Evolutionary conservation across 1,284 basidiomycete species (phyloP), one percentile per base, ranked within the genome.

Genomic region (Marasmius tenuissimus): DNA sequence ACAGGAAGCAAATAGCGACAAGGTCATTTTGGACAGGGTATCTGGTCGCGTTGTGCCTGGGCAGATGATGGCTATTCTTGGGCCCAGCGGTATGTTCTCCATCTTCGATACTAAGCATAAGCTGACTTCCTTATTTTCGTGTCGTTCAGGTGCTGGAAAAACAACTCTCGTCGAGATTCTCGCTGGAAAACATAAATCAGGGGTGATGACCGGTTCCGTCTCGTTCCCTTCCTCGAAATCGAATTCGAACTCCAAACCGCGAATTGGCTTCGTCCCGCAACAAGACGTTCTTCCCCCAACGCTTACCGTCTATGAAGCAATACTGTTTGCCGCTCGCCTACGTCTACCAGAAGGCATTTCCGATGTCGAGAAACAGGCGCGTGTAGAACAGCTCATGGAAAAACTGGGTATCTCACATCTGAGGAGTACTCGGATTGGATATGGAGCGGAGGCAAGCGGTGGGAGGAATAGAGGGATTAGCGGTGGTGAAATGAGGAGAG

Each of bases 91-190:
- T 83, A 67, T 63, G 81, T 69, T 58, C 20, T 18, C 18, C 22
- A 52, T 16, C 60, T 59, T 39, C 37, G 27, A 48, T n/a, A 10
- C 16, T 34, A 16, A 16, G 27, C 22, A 33, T 47, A 14, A n/a
- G 38, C n/a, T 40, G 3, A 50, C 22, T 14, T 34, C n/a, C 9
- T 16, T 42, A 34, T 45, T 60, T 59, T 59, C 20, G 57, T 42
- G 37, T 27, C 50, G 63, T 57, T 68, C 73, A 77, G 90, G 87
- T 59, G 91, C 92, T 10, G 92, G 92, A 50, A 94, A 94, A 73
- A 92, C 91, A 0, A 94, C 93, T 0, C 78, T 96, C 34, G 86
- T 95, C 16, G 94, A 96, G 70, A 85, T 96, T 37, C 81, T 96
- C 8, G 92, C 93, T 0, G 87, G 89, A 1, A 91, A 88, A 67